A percentile compares a stretch with the other conserved stretches of the same genome.
Conservation (phyloP, 1,284 basidiomycete genomes). For the Boletus semigastroideus region DNA sequence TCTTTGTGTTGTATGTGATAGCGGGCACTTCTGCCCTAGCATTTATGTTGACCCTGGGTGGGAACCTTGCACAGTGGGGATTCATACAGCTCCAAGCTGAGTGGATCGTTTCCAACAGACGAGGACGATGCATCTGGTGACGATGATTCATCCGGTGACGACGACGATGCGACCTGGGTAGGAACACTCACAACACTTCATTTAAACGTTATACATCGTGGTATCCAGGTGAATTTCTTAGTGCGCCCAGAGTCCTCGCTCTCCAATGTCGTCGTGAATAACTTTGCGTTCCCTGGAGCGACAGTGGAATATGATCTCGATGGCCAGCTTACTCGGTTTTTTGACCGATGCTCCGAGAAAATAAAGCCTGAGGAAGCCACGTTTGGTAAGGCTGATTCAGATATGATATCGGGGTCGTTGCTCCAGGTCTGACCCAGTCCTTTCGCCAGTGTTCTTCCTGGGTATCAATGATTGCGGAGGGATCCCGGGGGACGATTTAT, state of each 20-base stretch:
- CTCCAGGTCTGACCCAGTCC: neutral
- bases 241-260: neutral
- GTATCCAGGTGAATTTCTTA: slow-evolving; percentile 7
- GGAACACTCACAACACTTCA: neutral
- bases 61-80: slow-evolving; percentile 5
- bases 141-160: too few relatives aligned
- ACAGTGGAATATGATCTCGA: slow-evolving; percentile 20
- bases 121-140: neutral
- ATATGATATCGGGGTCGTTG: neutral
- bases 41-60: neutral
- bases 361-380: neutral
- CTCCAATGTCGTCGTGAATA: slow-evolving; percentile 1
- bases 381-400: slow-evolving; percentile 5
- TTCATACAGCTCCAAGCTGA: slow-evolving; percentile 12
- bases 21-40: neutral
- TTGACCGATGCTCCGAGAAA: slow-evolving; percentile 2
- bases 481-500: slow-evolving; percentile 15
- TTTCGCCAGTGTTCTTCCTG: slow-evolving; percentile 20
- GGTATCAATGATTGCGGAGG: slow-evolving; percentile 31
- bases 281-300: slow-evolving; percentile 14
- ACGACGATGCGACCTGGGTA: slow-evolving; percentile 10
- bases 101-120: neutral
- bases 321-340: slow-evolving; percentile 16
- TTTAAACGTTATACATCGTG: too few relatives aligned
- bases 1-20: slow-evolving; percentile 10